Percentiles rank a stretch among this genome's conserved stretches.
Evolutionary conservation across 2,329 filamentous ascomycete species (phyloP).

Genomic region (Plectosphaerella cucumerina): DNA sequence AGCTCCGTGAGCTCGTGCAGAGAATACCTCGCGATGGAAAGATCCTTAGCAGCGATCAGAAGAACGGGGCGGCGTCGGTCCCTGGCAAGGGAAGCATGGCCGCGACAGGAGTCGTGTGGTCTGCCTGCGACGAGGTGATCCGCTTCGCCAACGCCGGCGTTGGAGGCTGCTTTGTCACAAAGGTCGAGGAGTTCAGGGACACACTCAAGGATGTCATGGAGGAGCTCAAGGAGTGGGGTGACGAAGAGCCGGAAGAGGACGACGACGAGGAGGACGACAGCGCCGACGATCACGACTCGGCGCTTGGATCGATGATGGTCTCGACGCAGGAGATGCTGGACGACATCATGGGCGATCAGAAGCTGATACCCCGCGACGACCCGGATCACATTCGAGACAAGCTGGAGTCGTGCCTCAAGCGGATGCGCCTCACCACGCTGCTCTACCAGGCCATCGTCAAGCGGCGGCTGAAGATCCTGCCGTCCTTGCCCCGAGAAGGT

Average conservation of each 20-base stretch:
- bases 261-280: conserved; percentile 47
- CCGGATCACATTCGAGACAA: conserved; percentile 60
- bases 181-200: conserved; percentile 69
- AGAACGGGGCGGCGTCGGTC: conserved; percentile 31
- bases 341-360: conserved; percentile 60
- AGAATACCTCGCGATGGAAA: conserved; percentile 58
- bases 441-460: conserved; percentile 69
- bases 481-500: conserved; percentile 30
- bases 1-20: conserved; percentile 56
- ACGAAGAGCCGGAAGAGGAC: conserved; percentile 62
- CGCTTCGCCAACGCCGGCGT: conserved; percentile 63
- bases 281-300: conserved; percentile 36
- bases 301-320: conserved; percentile 14
- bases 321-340: conserved; percentile 59
- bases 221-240: conserved; percentile 85
- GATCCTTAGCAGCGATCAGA: conserved; percentile 40
- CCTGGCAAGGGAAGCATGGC: conserved; percentile 50
- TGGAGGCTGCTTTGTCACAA: conserved; percentile 64
- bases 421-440: conserved; percentile 62
- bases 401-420: conserved; percentile 59
- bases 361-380: conserved; percentile 60
- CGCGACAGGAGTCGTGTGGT: conserved; percentile 77
- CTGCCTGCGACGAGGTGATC: conserved; percentile 70
- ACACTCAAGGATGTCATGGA: conserved; percentile 77
- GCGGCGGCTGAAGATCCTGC: conserved; percentile 60